phyloP scores from a whole-genome alignment of 371 early-diverging fungal genomes.

The Rozella allomycis region DNA sequence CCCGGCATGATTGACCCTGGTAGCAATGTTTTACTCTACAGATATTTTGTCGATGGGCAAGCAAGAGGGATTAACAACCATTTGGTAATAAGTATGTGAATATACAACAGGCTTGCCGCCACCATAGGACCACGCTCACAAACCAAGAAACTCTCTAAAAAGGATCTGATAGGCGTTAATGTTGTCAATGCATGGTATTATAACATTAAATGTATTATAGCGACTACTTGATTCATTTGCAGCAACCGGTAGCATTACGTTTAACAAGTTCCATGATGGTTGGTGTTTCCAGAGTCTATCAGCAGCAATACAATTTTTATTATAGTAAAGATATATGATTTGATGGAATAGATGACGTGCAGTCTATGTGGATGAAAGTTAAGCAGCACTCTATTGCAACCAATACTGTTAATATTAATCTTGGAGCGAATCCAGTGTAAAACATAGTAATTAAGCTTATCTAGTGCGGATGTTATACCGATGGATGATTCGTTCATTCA shows the following conservation, averaged over 20 bases:
- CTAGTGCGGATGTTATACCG: too few species aligned
- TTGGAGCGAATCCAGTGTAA: too few species aligned
- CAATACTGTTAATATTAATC: too few species aligned
- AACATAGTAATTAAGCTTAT: too few species aligned
- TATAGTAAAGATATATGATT: too few species aligned
- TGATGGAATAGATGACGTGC: too few species aligned
- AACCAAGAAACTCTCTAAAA: conserved; percentile 15
- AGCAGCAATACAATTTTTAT: conserved; percentile 20
- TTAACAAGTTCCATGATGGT: conserved; percentile 28
- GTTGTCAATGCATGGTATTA: conserved; percentile 15
- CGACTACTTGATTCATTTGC: conserved; percentile 15
- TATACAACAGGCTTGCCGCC: conserved; percentile 19
- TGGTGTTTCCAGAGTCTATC: conserved; percentile 20
- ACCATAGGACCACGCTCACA: conserved; percentile 15
- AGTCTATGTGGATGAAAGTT: too few species aligned
- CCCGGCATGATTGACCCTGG: too few species aligned
- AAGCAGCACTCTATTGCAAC: too few species aligned
- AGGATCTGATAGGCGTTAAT: conserved; percentile 13
- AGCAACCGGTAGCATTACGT: conserved; percentile 29
- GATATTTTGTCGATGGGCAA: conserved; percentile 7
- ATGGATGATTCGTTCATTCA: too few species aligned
- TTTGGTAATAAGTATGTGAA: conserved; percentile 7
- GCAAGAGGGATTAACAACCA: conserved; percentile 6
- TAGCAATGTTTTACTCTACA: conserved; percentile 11
- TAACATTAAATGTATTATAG: conserved; percentile 2